Percentiles rank a stretch among this genome's conserved stretches.
Conservation (phyloP, 2,329 filamentous ascomycete genomes). For the Thermothelomyces thermophilus region DNA sequence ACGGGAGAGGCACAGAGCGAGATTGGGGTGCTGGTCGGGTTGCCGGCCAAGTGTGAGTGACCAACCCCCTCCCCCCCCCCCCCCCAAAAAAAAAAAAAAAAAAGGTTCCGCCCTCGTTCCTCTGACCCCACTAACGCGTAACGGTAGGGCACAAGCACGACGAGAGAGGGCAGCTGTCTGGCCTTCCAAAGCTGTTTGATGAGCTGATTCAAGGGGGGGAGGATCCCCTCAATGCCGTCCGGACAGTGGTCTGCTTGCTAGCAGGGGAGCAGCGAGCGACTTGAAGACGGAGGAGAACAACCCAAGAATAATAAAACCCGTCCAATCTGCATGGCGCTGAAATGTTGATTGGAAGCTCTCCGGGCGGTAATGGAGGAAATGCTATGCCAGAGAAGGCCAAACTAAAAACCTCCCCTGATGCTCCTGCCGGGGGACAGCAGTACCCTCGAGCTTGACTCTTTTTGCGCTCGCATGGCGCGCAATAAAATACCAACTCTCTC, state of each 20-base stretch:
- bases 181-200: conserved; percentile 55
- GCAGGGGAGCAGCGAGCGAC: conserved; percentile 33
- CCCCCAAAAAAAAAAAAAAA: too few relatives aligned
- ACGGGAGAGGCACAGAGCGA: conserved; percentile 61
- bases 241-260: conserved; percentile 54
- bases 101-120: not conserved
- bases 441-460: too few relatives aligned
- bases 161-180: conserved; percentile 46
- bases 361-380: too few relatives aligned
- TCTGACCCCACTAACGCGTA: conserved; percentile 9
- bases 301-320: too few relatives aligned
- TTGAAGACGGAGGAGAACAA: not conserved
- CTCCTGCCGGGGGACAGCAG: too few relatives aligned
- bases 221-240: conserved; percentile 50
- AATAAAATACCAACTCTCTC: too few relatives aligned
- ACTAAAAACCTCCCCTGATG: too few relatives aligned
- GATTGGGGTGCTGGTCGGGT: conserved; percentile 47
- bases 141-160: conserved; percentile 55
- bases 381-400: too few relatives aligned
- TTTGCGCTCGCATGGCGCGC: too few relatives aligned
- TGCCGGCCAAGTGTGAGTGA: conserved; percentile 57
- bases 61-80: too few relatives aligned
- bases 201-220: conserved; percentile 50
- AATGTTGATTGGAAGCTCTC: too few relatives aligned
- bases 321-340: too few relatives aligned